These are phyloP conservation scores for Daldinia vernicosa DNA, from an alignment of 495 filamentous ascomycete genomes.

Conservation along the genomic window DNA sequence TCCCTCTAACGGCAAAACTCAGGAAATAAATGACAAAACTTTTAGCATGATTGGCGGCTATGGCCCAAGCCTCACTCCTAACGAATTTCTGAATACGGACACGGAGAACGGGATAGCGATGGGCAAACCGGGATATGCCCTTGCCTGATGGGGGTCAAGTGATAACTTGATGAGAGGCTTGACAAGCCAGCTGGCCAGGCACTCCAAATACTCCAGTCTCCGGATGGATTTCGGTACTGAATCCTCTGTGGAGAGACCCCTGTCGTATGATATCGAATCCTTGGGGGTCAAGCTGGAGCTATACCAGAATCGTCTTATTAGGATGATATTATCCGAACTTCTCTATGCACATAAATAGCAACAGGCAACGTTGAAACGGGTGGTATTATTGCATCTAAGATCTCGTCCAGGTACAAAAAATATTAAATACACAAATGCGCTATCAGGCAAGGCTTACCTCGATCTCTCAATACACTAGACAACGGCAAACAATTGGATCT, in stretches of 20 bases:
- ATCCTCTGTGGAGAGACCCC: slow-evolving; percentile 35
- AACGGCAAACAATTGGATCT: neutral
- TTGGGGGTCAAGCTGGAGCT: slow-evolving; percentile 17
- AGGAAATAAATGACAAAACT: slow-evolving; percentile 20
- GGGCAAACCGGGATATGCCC: slow-evolving; percentile 23
- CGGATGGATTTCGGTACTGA: slow-evolving; percentile 12
- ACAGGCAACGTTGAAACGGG: slow-evolving; percentile 6
- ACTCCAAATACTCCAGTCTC: slow-evolving; percentile 6
- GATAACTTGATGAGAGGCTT: slow-evolving; percentile 21
- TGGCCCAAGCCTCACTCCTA: slow-evolving; percentile 32
- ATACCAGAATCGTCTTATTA: slow-evolving; percentile 21
- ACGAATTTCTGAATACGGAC: slow-evolving; percentile 39
- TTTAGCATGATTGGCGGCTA: slow-evolving; percentile 19
- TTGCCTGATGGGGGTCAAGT: slow-evolving; percentile 39
- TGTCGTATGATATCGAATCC: slow-evolving; percentile 30
- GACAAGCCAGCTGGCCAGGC: slow-evolving; percentile 11
- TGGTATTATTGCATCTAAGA: neutral
- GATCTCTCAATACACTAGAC: neutral
- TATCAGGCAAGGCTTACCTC: neutral
- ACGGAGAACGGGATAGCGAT: slow-evolving; percentile 26
- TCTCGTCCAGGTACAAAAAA: neutral
- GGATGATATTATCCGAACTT: neutral
- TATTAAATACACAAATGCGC: neutral
- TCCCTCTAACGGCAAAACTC: neutral
- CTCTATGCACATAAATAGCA: neutral